Base-by-base conservation (phyloP, 2,329 filamentous ascomycete genomes). In the Botrytis elliptica region DNA sequence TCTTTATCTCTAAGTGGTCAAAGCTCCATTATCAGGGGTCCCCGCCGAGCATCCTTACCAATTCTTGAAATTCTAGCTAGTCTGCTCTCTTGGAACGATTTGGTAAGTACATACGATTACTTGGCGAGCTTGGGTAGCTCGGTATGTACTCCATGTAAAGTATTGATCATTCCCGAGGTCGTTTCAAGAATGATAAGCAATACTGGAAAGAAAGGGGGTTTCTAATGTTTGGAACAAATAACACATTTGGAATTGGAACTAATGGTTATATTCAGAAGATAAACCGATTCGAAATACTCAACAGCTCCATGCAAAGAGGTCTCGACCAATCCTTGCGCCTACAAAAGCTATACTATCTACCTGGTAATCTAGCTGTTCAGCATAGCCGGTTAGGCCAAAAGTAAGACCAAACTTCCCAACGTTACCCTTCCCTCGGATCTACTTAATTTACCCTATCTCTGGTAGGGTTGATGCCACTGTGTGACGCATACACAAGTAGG, bases 381-480 rank as follows among this genome's bases (percentile, higher is more conserved):
- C 33, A 38, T 9, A 38, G 42, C 1, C 33, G 38, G 4, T n/a
- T 38, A 55, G 36, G 46, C 46, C 33, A 55, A n/a, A 22, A 1
- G 22, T 5, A 40, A 55, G 22, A 22, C 65, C 22, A 55, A 68
- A 2, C 18, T 8, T 9, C 8, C 38, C 14, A 20, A 25, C n/a
- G 4, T 29, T 55, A 38, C 46, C 65, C 29, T 40, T 29, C 33
- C 25, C 65, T 67, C 33, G 46, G 33, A 55, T 40, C 38, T 20
- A 52, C 33, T 67, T 67, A 29, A 55, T 67, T 67, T 38, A n/a
- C 46, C 46, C 36, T 68, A 68, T 68, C 65, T 68, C 25, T 40
- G 33, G 46, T 10, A 67, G 44, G 38, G 38, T 67, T 29, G 44
- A 20, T 67, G 3, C 44, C 40, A 12, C 29, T 52, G 29, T 67